Percentiles rank a stretch among this genome's conserved stretches.
Evolutionary conservation across 2,329 filamentous ascomycete species (phyloP).

Genomic region (Ophiocordyceps sinensis): DNA sequence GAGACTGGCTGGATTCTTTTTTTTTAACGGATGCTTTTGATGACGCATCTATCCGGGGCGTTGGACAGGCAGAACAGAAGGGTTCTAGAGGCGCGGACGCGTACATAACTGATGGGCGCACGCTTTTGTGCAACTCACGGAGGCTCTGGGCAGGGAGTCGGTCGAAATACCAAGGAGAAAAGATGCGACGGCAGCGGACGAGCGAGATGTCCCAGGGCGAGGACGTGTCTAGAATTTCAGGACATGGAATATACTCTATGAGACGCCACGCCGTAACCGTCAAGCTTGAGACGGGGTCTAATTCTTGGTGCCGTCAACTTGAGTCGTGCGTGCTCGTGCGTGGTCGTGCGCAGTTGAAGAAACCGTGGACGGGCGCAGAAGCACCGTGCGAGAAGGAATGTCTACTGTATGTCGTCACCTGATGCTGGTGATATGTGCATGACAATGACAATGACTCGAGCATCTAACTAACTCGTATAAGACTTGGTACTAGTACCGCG

Average conservation of each 20-base stretch:
- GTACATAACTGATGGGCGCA: conserved; percentile 8
- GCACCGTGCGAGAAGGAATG: too few species aligned
- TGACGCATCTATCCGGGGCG: conserved; percentile 9
- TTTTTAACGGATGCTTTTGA: conserved; percentile 5
- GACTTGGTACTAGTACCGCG: too few species aligned
- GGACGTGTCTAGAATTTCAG: conserved; percentile 14
- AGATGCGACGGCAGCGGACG: conserved; percentile 5
- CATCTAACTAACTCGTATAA: too few species aligned
- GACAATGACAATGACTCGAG: too few species aligned
- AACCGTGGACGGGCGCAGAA: too few species aligned
- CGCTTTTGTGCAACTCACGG: conserved; percentile 4
- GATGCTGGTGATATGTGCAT: too few species aligned
- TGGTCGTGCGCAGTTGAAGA: too few species aligned
- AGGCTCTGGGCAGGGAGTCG: conserved; percentile 7
- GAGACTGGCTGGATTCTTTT: conserved; percentile 1
- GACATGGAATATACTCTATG: conserved; percentile 25
- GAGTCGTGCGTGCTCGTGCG: too few species aligned
- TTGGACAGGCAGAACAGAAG: conserved; percentile 8
- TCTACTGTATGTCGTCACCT: too few species aligned
- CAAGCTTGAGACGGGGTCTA: too few species aligned
- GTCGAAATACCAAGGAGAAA: conserved; percentile 10
- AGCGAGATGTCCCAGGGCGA: background rate
- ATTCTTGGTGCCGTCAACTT: too few species aligned
- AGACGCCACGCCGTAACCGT: conserved; percentile 15
- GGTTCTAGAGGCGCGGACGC: conserved; percentile 6